phyloP scores from a whole-genome alignment of 768 basidiomycete species.

The Stropharia rugosoannulata region DNA sequence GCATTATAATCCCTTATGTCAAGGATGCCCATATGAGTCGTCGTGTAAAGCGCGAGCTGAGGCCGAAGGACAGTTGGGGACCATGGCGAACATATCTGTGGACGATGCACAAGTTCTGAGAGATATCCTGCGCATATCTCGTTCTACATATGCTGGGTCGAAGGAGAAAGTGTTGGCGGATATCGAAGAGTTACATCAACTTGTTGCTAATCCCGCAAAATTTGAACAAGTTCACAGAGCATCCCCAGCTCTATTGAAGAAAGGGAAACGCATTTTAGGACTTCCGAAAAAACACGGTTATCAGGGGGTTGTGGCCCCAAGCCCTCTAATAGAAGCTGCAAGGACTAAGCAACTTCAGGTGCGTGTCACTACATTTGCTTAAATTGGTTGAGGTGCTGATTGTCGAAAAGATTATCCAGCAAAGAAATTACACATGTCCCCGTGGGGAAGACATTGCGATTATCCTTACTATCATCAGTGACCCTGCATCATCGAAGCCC shows the following conservation, averaged over 20 bases:
- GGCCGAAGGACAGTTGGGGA: slow-evolving; percentile 37
- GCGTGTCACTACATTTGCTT: neutral
- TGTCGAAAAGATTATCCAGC: slow-evolving; percentile 33
- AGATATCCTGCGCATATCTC: slow-evolving; percentile 32
- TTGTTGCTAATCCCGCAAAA: slow-evolving; percentile 27
- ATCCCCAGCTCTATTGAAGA: slow-evolving; percentile 38
- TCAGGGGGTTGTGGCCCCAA: slow-evolving; percentile 14
- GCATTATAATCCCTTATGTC: slow-evolving; percentile 52
- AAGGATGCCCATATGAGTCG: slow-evolving; percentile 38
- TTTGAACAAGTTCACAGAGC: slow-evolving; percentile 27
- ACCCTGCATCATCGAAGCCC: slow-evolving; percentile 33
- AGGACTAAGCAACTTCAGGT: slow-evolving; percentile 33
- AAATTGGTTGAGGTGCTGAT: slow-evolving; percentile 1
- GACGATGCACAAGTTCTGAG: slow-evolving; percentile 40
- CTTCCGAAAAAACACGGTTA: slow-evolving; percentile 25
- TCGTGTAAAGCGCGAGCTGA: slow-evolving; percentile 35
- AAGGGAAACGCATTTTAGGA: slow-evolving; percentile 37
- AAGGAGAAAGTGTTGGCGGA: slow-evolving; percentile 29
- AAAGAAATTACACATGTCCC: slow-evolving; percentile 46
- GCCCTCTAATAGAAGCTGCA: slow-evolving; percentile 41
- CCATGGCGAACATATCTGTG: slow-evolving; percentile 48
- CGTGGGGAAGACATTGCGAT: slow-evolving; percentile 43
- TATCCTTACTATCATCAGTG: slow-evolving; percentile 40
- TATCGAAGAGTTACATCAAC: slow-evolving; percentile 46
- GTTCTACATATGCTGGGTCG: slow-evolving; percentile 13